Evolutionary conservation across 73 alveolate species (phyloP).

Genomic region (Vitrella brassicaformis): DNA sequence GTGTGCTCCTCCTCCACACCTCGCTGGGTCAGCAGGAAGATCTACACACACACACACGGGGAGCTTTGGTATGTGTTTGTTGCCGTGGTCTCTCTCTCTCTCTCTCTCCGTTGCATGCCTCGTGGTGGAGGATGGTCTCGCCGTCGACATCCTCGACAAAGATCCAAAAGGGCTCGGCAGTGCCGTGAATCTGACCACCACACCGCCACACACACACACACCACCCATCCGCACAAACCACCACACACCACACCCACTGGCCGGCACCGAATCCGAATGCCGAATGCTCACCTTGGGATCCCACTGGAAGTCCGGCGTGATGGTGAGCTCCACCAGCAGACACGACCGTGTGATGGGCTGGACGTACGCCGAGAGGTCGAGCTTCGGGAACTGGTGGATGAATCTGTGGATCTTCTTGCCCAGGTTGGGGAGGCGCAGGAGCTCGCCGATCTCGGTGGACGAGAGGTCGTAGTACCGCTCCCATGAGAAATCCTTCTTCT

Average conservation of each 20-base stretch:
- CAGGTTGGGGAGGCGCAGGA: slow-evolving; percentile 52
- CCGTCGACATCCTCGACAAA: slow-evolving; percentile 96
- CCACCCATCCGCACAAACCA: too few species aligned
- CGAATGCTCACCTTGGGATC: slow-evolving; percentile 52
- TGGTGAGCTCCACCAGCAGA: slow-evolving; percentile 77
- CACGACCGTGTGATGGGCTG: slow-evolving; percentile 96
- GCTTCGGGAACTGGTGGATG: slow-evolving; percentile 91
- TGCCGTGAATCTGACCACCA: slow-evolving; percentile 69
- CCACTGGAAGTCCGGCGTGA: slow-evolving; percentile 94
- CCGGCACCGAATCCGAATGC: neutral
- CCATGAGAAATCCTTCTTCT: slow-evolving; percentile 81
- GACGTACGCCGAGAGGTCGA: slow-evolving; percentile 80
- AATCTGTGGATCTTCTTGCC: slow-evolving; percentile 81
- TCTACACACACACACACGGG: neutral
- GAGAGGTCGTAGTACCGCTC: slow-evolving; percentile 77
- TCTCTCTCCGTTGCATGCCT: slow-evolving; percentile 9
- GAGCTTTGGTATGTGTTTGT: too few species aligned
- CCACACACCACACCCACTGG: too few species aligned
- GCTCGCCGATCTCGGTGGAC: slow-evolving; percentile 76
- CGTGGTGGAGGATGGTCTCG: slow-evolving; percentile 90
- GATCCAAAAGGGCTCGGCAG: slow-evolving; percentile 90
- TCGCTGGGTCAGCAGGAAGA: neutral
- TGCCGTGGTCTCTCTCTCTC: neutral
- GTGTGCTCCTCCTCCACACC: slow-evolving; percentile 53
- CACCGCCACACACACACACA: too few species aligned